Percentiles rank a stretch among this genome's conserved stretches.
Conservation (phyloP, 2,329 filamentous ascomycete genomes). For the Verticillium dahliae region DNA sequence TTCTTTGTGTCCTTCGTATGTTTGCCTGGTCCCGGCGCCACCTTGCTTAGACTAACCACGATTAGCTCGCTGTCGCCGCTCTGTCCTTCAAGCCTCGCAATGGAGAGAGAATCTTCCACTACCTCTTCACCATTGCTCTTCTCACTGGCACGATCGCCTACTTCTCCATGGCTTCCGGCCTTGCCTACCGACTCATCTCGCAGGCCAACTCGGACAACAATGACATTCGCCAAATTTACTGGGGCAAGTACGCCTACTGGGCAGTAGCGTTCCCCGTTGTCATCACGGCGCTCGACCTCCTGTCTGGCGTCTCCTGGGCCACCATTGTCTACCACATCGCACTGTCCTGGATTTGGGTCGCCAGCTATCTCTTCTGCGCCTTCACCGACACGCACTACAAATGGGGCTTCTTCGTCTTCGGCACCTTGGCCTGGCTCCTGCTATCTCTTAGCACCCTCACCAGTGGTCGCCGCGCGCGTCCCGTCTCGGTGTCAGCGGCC, state of each 20-base stretch:
- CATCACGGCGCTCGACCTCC: neutral
- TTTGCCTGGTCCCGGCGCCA: neutral
- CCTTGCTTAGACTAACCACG: neutral
- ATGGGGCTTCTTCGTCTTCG: constrained; percentile 52
- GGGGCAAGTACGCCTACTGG: constrained; percentile 50
- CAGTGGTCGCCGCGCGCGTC: constrained; percentile 28
- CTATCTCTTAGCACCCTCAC: constrained; percentile 37
- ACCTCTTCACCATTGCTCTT: constrained; percentile 42
- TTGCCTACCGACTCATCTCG: constrained; percentile 35
- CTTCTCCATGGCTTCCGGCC: constrained; percentile 44
- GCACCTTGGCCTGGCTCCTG: constrained; percentile 37
- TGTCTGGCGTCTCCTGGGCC: constrained; percentile 35
- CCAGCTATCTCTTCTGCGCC: constrained; percentile 42
- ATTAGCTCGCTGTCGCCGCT: constrained; percentile 31
- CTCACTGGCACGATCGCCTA: constrained; percentile 44
- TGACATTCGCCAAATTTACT: constrained; percentile 44
- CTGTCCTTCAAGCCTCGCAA: constrained; percentile 34
- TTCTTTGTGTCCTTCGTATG: constrained; percentile 39
- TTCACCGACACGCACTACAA: constrained; percentile 44
- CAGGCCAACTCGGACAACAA: constrained; percentile 25
- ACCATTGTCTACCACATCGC: constrained; percentile 45
- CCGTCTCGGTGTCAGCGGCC: constrained; percentile 32
- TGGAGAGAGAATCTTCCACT: constrained; percentile 50
- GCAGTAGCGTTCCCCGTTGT: constrained; percentile 23
- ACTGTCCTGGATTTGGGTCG: constrained; percentile 43